phyloP scores from a whole-genome alignment of 768 basidiomycete species.

The Harrya chromipes region DNA sequence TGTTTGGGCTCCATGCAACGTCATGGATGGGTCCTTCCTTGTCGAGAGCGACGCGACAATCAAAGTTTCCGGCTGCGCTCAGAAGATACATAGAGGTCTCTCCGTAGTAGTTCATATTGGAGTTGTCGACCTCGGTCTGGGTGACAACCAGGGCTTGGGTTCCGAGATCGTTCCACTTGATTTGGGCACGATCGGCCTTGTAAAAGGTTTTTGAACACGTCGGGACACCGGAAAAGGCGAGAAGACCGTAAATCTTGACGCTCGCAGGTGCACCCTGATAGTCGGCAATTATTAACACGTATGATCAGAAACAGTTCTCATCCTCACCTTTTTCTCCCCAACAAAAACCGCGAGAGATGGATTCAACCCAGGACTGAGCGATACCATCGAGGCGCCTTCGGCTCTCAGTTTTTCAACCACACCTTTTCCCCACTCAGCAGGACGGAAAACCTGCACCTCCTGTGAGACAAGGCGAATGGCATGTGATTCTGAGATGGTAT shows the following conservation, averaged over 20 bases:
- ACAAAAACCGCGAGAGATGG: slow-evolving; percentile 90
- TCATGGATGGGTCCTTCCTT: slow-evolving; percentile 99
- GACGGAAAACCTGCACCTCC: slow-evolving; percentile 82
- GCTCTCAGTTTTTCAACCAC: slow-evolving; percentile 78
- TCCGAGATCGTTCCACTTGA: slow-evolving; percentile 96
- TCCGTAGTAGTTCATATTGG: slow-evolving; percentile 97
- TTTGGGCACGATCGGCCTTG: slow-evolving; percentile 88
- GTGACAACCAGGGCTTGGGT: slow-evolving; percentile 90
- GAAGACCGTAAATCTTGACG: slow-evolving; percentile 79
- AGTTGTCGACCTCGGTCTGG: slow-evolving; percentile 95
- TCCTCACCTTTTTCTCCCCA: slow-evolving; percentile 82
- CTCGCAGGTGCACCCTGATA: slow-evolving; percentile 80
- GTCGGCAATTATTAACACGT: neutral
- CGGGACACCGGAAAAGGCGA: slow-evolving; percentile 56
- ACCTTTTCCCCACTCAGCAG: slow-evolving; percentile 76
- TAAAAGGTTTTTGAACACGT: slow-evolving; percentile 90
- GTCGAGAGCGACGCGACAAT: slow-evolving; percentile 83
- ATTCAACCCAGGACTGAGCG: slow-evolving; percentile 81
- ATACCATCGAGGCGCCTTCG: slow-evolving; percentile 75
- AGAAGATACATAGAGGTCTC: slow-evolving; percentile 95
- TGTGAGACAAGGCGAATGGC: slow-evolving; percentile 75
- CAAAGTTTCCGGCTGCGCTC: slow-evolving; percentile 89
- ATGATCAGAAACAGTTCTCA: neutral
- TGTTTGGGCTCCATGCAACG: slow-evolving; percentile 93
- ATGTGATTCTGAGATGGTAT: slow-evolving; percentile 85